Evolutionary conservation across 2,329 filamentous ascomycete species (phyloP).

Genomic region (Colletotrichum nymphaeae): DNA sequence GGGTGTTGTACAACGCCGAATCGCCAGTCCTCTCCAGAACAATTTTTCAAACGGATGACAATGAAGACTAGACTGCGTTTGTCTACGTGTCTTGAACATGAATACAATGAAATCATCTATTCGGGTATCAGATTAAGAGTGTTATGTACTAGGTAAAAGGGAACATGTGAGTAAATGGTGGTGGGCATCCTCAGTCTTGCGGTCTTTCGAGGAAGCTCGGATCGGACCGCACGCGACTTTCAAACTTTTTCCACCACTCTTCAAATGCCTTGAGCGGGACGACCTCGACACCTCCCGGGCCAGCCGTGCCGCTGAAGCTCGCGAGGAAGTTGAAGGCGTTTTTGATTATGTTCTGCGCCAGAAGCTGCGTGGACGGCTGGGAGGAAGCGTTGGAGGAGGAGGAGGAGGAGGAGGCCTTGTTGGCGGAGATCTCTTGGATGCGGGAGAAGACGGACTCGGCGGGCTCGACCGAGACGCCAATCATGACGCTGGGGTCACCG

Average conservation of each 20-base stretch:
- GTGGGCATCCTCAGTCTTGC: conserved; percentile 36
- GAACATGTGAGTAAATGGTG: neutral
- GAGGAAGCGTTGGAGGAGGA: conserved; percentile 13
- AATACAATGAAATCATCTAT: neutral
- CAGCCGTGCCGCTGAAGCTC: conserved; percentile 78
- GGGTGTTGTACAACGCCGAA: neutral
- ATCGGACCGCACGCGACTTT: conserved; percentile 85
- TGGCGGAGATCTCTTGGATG: conserved; percentile 68
- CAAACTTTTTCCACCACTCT: conserved; percentile 98
- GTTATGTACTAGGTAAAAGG: neutral
- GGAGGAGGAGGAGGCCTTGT: conserved; percentile 46
- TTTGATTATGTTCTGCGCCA: conserved; percentile 94
- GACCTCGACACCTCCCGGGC: conserved; percentile 77
- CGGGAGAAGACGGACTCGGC: conserved; percentile 77
- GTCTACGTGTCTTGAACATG: neutral
- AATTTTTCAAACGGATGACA: neutral
- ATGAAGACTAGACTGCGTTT: neutral
- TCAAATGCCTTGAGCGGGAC: conserved; percentile 95
- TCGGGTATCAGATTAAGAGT: conserved; percentile 12
- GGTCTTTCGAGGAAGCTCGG: conserved; percentile 86
- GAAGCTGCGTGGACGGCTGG: conserved; percentile 74
- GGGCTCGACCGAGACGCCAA: conserved; percentile 87
- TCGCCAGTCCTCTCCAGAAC: neutral
- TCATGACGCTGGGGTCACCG: conserved; percentile 63
- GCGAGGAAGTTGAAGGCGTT: conserved; percentile 98